These are phyloP conservation scores for Apiotrichum laibachii DNA, from an alignment of 1,284 basidiomycete species.

Conservation along the genomic window DNA sequence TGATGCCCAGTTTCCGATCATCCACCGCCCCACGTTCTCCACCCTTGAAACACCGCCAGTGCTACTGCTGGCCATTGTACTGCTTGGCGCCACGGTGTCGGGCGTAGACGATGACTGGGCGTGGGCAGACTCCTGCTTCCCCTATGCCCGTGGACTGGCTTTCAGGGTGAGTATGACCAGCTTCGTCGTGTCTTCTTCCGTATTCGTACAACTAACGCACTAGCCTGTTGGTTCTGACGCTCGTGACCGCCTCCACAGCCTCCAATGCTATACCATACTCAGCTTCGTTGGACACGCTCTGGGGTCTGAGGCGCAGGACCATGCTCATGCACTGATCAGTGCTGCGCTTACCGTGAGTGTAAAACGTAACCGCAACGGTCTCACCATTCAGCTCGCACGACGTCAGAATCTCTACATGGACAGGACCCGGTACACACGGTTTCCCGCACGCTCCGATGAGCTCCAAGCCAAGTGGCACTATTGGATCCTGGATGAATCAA, in stretches of 20 bases:
- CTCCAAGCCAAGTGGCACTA: conserved; percentile 7
- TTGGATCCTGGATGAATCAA: conserved; percentile 13
- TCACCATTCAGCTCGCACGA: conserved; percentile 4
- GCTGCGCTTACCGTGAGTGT: conserved; percentile 10
- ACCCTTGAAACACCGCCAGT: not conserved
- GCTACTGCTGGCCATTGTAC: conserved; percentile 6
- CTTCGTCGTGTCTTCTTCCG: not conserved
- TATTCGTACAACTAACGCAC: no score
- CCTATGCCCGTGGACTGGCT: conserved; percentile 1
- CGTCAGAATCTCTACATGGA: conserved; percentile 9
- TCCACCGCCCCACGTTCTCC: conserved; percentile 8
- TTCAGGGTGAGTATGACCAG: conserved; percentile 1
- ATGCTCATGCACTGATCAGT: conserved; percentile 10
- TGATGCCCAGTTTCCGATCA: conserved; percentile 6
- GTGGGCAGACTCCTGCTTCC: conserved; percentile 4
- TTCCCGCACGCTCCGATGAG: not conserved
- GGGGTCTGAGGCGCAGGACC: conserved; percentile 10
- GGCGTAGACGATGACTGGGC: conserved; percentile 5
- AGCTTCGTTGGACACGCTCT: conserved; percentile 6
- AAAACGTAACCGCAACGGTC: not conserved
- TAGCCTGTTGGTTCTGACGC: not conserved
- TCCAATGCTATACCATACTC: conserved; percentile 1
- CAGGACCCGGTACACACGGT: not conserved
- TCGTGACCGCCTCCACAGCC: conserved; percentile 1
- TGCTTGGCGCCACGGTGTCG: conserved; percentile 5